A percentile compares a stretch with the other conserved stretches of the same genome.
Conservation (phyloP, 1,139 yeast genomes). For the Sugiyamaella sp. region DNA sequence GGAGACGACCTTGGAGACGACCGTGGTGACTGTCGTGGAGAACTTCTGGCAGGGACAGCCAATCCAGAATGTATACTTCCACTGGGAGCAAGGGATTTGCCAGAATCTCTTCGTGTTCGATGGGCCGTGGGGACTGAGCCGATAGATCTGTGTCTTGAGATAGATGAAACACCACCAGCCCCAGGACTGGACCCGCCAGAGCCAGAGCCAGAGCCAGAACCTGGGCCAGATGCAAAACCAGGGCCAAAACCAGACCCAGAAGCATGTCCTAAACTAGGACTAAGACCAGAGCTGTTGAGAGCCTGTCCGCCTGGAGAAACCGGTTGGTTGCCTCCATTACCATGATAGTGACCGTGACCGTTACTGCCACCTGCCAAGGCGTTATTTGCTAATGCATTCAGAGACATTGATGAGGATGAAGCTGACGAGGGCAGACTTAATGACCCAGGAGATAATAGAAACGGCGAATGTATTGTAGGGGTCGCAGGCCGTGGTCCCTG, state of each 20-base stretch:
- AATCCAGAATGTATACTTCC: not conserved
- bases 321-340: not conserved
- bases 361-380: not conserved
- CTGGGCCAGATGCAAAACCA: no score
- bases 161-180: not conserved
- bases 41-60: not conserved
- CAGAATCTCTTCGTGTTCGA: constrained; percentile 5
- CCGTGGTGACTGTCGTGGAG: constrained; percentile 12
- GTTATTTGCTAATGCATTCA: not conserved
- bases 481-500: constrained; percentile 1
- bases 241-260: no score
- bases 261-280: no score
- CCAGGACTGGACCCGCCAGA: not conserved
- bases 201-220: no score
- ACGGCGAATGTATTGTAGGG: constrained; percentile 15
- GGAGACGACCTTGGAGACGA: constrained; percentile 5
- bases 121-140: not conserved
- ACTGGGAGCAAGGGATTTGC: not conserved
- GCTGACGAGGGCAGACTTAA: constrained; percentile 4
- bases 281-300: no score
- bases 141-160: constrained; percentile 10
- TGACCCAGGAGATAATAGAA: constrained; percentile 13
- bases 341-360: not conserved
- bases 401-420: constrained; percentile 10
- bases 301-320: no score